Evolutionary conservation across 768 basidiomycete genomes (phyloP).

Genomic region (Boletus bicolor): DNA sequence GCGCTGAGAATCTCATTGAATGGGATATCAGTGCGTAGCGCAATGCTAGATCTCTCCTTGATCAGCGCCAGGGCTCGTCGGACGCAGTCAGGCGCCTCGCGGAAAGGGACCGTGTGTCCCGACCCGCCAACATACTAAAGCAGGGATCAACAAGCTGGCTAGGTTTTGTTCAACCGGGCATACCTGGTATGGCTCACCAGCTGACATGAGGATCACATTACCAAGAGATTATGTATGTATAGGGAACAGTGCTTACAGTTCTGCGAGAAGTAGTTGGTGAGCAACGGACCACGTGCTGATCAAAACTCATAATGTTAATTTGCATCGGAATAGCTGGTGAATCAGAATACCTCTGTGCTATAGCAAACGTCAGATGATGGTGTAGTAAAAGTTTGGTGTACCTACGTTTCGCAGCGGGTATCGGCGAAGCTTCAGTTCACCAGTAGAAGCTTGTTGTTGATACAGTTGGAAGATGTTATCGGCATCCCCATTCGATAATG

Average conservation of each 20-base stretch:
- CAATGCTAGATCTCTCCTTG: conserved; percentile 46
- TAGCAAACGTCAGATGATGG: conserved; percentile 7
- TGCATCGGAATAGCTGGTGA: neutral
- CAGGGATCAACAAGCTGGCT: conserved; percentile 6
- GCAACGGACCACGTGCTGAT: conserved; percentile 61
- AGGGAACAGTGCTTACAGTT: conserved; percentile 53
- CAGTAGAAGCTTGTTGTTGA: conserved; percentile 58
- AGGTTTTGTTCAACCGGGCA: conserved; percentile 3
- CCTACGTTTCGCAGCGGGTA: conserved; percentile 67
- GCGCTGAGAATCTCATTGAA: conserved; percentile 83
- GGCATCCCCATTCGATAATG: conserved; percentile 40
- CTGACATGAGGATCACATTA: conserved; percentile 35
- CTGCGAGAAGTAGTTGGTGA: conserved; percentile 84
- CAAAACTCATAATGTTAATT: conserved; percentile 7
- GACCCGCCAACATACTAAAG: conserved; percentile 74
- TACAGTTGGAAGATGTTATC: conserved; percentile 61
- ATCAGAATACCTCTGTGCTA: conserved; percentile 63
- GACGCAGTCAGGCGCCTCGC: conserved; percentile 57
- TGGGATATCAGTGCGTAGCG: conserved; percentile 35
- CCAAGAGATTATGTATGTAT: neutral
- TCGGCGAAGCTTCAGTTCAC: conserved; percentile 59
- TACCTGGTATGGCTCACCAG: conserved; percentile 80
- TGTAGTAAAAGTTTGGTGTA: neutral
- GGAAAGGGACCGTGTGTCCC: conserved; percentile 66
- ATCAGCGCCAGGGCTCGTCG: conserved; percentile 57